Percentiles rank a stretch among this genome's conserved stretches.
Evolutionary conservation across 2,329 filamentous ascomycete genomes (phyloP).

Genomic region (Colletotrichum shisoi): DNA sequence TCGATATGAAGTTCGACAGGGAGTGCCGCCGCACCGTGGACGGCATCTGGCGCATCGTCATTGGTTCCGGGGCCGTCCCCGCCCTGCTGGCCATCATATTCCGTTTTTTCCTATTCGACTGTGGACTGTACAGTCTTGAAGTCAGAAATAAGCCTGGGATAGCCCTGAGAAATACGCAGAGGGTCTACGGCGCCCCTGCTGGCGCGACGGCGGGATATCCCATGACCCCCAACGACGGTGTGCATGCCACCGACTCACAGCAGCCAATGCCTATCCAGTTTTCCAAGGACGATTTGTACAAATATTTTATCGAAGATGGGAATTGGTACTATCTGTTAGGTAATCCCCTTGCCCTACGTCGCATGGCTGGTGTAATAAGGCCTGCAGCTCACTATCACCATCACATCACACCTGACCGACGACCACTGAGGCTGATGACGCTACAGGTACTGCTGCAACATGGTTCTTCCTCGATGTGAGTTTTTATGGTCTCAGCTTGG

Average conservation of each 20-base stretch:
- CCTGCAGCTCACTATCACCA: too few relatives aligned
- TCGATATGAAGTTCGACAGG: slow-evolving; percentile 55
- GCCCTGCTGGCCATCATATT: slow-evolving; percentile 71
- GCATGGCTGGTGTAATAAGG: neutral
- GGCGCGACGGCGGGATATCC: slow-evolving; percentile 39
- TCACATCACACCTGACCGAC: neutral
- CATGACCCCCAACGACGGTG: slow-evolving; percentile 45
- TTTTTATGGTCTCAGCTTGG: slow-evolving; percentile 63
- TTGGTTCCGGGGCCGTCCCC: slow-evolving; percentile 70
- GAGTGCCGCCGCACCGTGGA: slow-evolving; percentile 61
- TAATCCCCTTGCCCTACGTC: slow-evolving; percentile 23
- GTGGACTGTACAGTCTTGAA: slow-evolving; percentile 70
- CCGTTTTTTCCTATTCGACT: slow-evolving; percentile 72
- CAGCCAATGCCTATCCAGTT: slow-evolving; percentile 58
- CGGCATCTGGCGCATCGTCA: slow-evolving; percentile 71
- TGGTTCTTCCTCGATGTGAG: slow-evolving; percentile 66
- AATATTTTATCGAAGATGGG: slow-evolving; percentile 59
- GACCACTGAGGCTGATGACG: slow-evolving; percentile 21
- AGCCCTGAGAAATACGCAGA: slow-evolving; percentile 66
- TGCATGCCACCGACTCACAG: slow-evolving; percentile 48
- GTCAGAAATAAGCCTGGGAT: slow-evolving; percentile 68
- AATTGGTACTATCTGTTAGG: slow-evolving; percentile 57
- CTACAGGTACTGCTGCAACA: slow-evolving; percentile 54
- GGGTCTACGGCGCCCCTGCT: slow-evolving; percentile 60
- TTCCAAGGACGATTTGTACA: slow-evolving; percentile 57